phyloP scores from a whole-genome alignment of 345 rosid genomes.

The Carallia brachiata region DNA sequence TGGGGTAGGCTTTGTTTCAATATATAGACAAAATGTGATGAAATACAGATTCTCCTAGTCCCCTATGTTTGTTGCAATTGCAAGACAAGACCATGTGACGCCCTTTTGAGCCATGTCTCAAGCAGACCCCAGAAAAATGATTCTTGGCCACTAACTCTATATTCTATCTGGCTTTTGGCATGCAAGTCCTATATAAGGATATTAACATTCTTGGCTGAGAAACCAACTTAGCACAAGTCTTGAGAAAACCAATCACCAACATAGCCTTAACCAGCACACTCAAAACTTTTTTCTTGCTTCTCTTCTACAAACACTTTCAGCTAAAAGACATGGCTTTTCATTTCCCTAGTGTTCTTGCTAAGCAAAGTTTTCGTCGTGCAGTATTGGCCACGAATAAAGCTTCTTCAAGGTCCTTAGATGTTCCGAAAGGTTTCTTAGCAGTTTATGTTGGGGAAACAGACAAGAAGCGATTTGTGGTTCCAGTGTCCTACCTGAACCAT shows the following conservation, averaged over 20 bases:
- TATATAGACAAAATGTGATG: no score
- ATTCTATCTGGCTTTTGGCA: not conserved
- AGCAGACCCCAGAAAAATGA: not conserved
- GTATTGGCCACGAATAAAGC: not conserved
- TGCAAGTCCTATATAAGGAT: slow-evolving; percentile 4
- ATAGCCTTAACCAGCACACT: not conserved
- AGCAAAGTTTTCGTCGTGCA: not conserved
- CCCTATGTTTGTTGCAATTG: not conserved
- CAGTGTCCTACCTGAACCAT: slow-evolving; percentile 8
- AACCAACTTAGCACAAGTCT: slow-evolving; percentile 4
- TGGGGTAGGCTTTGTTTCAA: no score
- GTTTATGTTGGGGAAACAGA: slow-evolving; percentile 14
- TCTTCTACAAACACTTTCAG: no score
- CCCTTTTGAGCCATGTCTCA: not conserved
- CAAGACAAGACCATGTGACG: slow-evolving; percentile 11
- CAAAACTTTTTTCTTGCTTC: not conserved
- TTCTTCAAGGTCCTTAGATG: not conserved
- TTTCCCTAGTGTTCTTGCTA: not conserved
- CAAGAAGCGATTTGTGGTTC: slow-evolving; percentile 8
- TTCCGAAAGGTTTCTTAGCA: slow-evolving; percentile 10
- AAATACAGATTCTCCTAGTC: no score
- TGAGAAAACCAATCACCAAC: not conserved
- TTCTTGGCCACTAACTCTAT: not conserved
- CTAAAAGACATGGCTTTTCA: slow-evolving; percentile 5
- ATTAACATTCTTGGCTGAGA: not conserved